phyloP scores from a whole-genome alignment of 2,329 filamentous ascomycete genomes.

The Diaporthe humulicola region DNA sequence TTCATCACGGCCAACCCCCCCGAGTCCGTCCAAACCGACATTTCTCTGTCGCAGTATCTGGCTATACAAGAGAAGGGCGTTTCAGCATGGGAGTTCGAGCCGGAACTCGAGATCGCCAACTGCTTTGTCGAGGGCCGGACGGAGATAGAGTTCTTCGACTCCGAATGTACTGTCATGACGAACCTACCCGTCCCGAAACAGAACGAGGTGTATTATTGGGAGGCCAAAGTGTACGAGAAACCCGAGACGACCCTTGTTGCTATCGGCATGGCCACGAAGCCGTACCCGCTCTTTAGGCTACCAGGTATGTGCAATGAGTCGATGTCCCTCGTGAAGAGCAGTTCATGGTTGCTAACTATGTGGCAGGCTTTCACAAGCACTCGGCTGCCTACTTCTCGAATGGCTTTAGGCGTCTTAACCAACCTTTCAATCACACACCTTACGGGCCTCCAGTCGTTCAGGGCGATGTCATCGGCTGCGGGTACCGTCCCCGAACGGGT shows the following conservation, averaged over 20 bases:
- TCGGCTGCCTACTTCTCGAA: conserved; percentile 93
- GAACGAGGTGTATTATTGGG: conserved; percentile 99
- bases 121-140: conserved; percentile 97
- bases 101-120: conserved; percentile 98
- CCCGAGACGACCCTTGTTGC: conserved; percentile 88
- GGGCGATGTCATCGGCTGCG: conserved; percentile 95
- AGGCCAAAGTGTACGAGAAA: conserved; percentile 98
- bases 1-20: conserved; percentile 95
- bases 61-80: conserved; percentile 99
- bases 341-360: not conserved
- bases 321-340: not conserved
- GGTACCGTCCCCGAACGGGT: conserved; percentile 93
- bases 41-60: conserved; percentile 96
- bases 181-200: conserved; percentile 98
- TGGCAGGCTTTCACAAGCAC: conserved; percentile 86
- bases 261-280: conserved; percentile 96
- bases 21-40: conserved; percentile 95
- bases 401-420: conserved; percentile 89
- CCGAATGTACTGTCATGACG: conserved; percentile 96
- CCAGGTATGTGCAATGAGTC: conserved; percentile 75
- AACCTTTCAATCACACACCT: conserved; percentile 83
- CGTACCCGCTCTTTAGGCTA: conserved; percentile 93
- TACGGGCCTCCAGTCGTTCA: conserved; percentile 91
- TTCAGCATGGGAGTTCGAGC: conserved; percentile 99
- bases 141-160: conserved; percentile 99